Base-by-base conservation (phyloP, 306 rosid species). In the Citrullus colocynthis region DNA sequence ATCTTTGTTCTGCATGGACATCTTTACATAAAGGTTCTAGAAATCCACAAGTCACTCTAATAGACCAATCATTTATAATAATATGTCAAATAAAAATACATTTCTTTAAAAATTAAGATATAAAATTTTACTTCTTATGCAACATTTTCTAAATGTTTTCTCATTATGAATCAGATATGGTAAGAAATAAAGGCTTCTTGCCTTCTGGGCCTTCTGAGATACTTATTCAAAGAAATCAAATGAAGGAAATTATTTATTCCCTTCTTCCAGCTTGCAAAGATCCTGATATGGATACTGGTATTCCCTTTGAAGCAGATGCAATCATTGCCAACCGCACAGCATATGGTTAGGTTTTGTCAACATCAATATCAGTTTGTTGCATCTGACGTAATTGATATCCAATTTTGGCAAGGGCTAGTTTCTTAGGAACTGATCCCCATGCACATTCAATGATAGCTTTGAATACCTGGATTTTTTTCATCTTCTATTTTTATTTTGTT, bases 131-230 rank as follows among this genome's bases (percentile, higher is more conserved):
- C 34, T 45, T 39, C 18, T 45, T 44, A 45, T 70, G n/a, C 75
- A 69, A 21, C 24, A 11, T 44, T 45, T 20, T 71, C 41, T 39
- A 69, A 69, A 14, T 24, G n/a, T 10, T 78, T 85, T 16, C 39
- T 45, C 42, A 32, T 62, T 61, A 3, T 81, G 73, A 83, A 63
- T 81, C 90, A 96, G 99, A 91, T 89, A 96, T 96, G 99, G 99
- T 96, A 74, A 96, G 93, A 83, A 96, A 96, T 79, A 96, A 93
- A 86, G 99, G 99, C 54, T 96, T 96, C 89, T 86, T 93, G 82
- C 99, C 99, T 18, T 96, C 99, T 4, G 98, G 98, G 77, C 99
- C 99, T 80, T 96, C 98, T 76, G 99, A 96, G 66, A 93, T 96
- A 86, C 98, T 90, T 63, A 30, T 85, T 55, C 99, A 96, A 81